Base-by-base conservation (phyloP, 352 stramenopile genomes). In the Pythium coloratum region DNA sequence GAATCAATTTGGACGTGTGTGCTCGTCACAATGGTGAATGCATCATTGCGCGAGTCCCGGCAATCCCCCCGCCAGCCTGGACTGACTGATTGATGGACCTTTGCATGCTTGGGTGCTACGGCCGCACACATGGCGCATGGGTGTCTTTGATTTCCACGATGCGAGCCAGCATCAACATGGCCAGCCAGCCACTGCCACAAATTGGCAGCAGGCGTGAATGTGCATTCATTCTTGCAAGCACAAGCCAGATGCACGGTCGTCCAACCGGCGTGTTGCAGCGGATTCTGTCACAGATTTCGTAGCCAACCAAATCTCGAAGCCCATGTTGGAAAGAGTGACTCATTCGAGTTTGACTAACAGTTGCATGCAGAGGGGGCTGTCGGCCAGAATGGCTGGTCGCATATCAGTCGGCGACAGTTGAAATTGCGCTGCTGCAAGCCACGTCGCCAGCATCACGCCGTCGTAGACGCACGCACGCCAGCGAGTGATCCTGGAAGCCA, bases 331-430 rank as follows among this genome's bases (percentile, higher is more conserved):
- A 5, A 2, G 40, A 20, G 40, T 49, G 40, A 49, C 40, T 49
- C 40, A 49, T n/a, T 16, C 49, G 14, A 44, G 8, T 13, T 49
- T 55, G 49, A 33, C 49, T 33, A 36, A 55, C n/a, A 55, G 49
- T 32, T 55, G 40, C 40, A 49, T 49, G 20, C 20, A 24, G 20
- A 24, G 20, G 20, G 20, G 20, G 14, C 40, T 8, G 16, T 6
- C 18, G 2, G 24, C 7, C 1, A 14, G 8, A 26, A 44, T 69
- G 63, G 63, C 63, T 69, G 63, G 63, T 69, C 63, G 59, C 63
- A 69, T 69, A 51, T 64, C 46, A 64, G 16, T 53, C 33, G 24
- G 33, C 49, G 18, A 54, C 30, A 42, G 44, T 42, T 55, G 42
- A 57, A 55, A 36, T 32, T 20, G 49, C 12, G 12, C 24, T 36